Evolutionary conservation across 768 basidiomycete genomes (phyloP).

Genomic region (Phanerochaete carnosa): DNA sequence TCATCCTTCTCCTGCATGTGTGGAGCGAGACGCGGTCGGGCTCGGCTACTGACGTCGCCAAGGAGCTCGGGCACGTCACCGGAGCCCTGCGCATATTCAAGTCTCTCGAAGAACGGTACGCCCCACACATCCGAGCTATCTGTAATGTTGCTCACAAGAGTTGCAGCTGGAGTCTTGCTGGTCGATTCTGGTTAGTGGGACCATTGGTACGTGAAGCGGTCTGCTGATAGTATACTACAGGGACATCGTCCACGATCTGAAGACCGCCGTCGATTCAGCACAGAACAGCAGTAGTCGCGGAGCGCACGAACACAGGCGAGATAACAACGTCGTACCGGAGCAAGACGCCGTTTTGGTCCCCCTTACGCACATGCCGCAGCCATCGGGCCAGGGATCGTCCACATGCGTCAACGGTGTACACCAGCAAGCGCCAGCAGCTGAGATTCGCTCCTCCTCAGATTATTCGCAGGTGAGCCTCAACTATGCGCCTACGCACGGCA

Average conservation of each 20-base stretch:
- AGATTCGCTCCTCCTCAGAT: no score
- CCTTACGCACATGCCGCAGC: no score
- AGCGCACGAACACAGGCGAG: no score
- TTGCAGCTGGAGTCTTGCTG: constrained; percentile 44
- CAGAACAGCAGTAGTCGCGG: neutral
- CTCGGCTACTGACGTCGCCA: constrained; percentile 30
- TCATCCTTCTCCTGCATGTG: constrained; percentile 47
- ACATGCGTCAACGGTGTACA: no score
- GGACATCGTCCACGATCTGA: constrained; percentile 69
- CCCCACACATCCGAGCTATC: neutral
- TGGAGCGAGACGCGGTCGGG: constrained; percentile 42
- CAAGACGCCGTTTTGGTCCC: no score
- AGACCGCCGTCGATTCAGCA: neutral
- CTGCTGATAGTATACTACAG: no score
- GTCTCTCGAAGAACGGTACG: constrained; percentile 33
- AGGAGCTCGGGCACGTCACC: constrained; percentile 42
- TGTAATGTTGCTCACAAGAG: neutral
- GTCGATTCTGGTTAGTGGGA: constrained; percentile 48
- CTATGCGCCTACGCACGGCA: no score
- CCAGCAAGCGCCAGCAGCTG: no score
- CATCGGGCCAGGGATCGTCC: no score
- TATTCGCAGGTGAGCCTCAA: no score
- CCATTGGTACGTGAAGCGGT: no score
- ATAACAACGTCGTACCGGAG: no score
- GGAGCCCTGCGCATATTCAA: constrained; percentile 42